Base-by-base conservation (phyloP, 441 rosid species). In the Croton setiger region DNA sequence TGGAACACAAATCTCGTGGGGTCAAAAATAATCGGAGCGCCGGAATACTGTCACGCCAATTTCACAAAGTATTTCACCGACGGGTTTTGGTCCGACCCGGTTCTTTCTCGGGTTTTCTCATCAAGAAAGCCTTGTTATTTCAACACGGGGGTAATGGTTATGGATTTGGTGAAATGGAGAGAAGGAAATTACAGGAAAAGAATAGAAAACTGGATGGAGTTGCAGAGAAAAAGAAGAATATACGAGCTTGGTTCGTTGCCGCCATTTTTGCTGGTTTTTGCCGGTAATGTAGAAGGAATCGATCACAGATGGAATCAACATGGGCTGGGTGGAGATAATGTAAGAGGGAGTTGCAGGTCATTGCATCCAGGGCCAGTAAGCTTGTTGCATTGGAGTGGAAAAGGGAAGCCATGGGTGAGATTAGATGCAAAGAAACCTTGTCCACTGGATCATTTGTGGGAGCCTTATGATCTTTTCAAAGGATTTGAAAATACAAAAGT, bases 311-410 rank as follows among this genome's bases (percentile, higher is more conserved):
- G 97, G 98, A 93, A 93, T 78, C 97, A 93, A 57, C 98, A 93
- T 41, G 98, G 98, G 18, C 75, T 93, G 2, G 98, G 98, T 3
- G 98, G 98, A 0, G 97, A 93, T 80, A 93, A 93, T 63, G 80
- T 93, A 72, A 84, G 86, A 70, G 98, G 93, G 4, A 88, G 96
- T 52, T 93, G 98, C 79, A 67, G 98, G 74, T 70, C 85, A 0
- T 54, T 93, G 67, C 98, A 93, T 69, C 85, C 88, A 2, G 98
- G 98, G 37, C 88, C 96, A 8, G 97, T 89, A 41, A 91, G 98
- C 44, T 76, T 93, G 83, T 75, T 93, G 47, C 98, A 93, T 80
- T 93, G 98, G 98, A 93, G 98, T 63, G 98, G 98, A 4, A 93
- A 93, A 75, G 98, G 98, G 67, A 93, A 93, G 74, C 98, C 98